Base-by-base conservation (phyloP, 352 stramenopile genomes). In the Phytophthora sp. region DNA sequence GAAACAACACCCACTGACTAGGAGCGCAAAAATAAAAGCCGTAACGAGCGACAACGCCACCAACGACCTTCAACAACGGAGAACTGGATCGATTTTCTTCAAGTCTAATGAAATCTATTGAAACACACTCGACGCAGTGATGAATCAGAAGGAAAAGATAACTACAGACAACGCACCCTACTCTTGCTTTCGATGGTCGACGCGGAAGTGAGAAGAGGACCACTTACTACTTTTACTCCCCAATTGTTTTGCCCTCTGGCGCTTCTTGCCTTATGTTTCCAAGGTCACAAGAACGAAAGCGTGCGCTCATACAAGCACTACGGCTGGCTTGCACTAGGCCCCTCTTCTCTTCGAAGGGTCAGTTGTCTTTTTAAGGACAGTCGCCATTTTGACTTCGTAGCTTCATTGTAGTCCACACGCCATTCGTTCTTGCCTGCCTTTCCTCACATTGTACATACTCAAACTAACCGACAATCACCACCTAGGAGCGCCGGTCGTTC, bases 361-460 rank as follows among this genome's bases (percentile, higher is more conserved):
- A 60, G 39, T 48, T 54, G 35, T 64, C 51, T 63, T 21, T 18
- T 3, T 31, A 65, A 50, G 57, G 38, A 70, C 30, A 21, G 10
- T 62, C 30, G 43, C 51, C 54, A 59, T 71, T 77, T n/a, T 66
- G 24, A 66, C 54, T 72, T 72, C 31, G 54, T 68, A 68, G 49
- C 59, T 72, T 72, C 65, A 74, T 72, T 77, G 69, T 74, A 72
- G 45, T 66, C 56, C 64, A 72, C 54, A 74, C 60, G 56, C 57
- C 68, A 73, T 66, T 67, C 46, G 62, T 53, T 66, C 63, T 69
- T 70, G 68, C 38, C 42, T 64, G 71, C 69, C 60, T 69, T 71
- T 69, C 52, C 44, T 69, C 69, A 72, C 57, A 75, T 72, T 69
- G 59, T 77, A 77, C 69, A 71, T 61, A 71, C 58, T 67, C 53